These are phyloP conservation scores for Hyphopichia fennica DNA, from an alignment of 1,139 yeast species.

Conservation along the genomic window DNA sequence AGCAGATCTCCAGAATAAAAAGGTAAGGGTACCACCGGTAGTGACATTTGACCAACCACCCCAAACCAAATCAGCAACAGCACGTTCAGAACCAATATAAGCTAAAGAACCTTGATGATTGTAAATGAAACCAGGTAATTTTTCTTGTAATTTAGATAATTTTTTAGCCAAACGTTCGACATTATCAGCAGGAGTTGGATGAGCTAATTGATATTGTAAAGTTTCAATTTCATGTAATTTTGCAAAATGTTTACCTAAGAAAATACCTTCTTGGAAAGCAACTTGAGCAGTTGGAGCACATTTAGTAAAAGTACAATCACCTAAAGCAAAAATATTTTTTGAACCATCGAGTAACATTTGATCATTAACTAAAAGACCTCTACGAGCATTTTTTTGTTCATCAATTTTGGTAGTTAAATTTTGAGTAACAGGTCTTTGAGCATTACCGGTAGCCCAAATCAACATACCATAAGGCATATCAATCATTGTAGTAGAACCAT, in stretches of 20 bases:
- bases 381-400: conserved; percentile 82
- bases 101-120: conserved; percentile 75
- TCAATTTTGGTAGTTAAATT: conserved; percentile 69
- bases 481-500: conserved; percentile 56
- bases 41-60: conserved; percentile 83
- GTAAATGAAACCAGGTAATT: conserved; percentile 60
- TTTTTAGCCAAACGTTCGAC: conserved; percentile 42
- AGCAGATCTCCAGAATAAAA: conserved; percentile 92
- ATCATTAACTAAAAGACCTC: conserved; percentile 86
- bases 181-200: conserved; percentile 32
- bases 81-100: conserved; percentile 85
- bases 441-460: conserved; percentile 98
- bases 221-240: conserved; percentile 68
- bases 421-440: conserved; percentile 75
- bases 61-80: conserved; percentile 90
- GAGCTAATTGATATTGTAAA: conserved; percentile 42
- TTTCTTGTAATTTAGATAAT: conserved; percentile 40
- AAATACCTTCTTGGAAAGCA: conserved; percentile 91
- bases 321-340: conserved; percentile 80
- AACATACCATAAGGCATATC: conserved; percentile 84
- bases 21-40: conserved; percentile 83
- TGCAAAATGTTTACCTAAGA: conserved; percentile 71
- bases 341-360: conserved; percentile 82
- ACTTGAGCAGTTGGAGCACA: conserved; percentile 97
- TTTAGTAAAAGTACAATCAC: conserved; percentile 92